phyloP scores from a whole-genome alignment of 176 grass and related monocot species.

The Bromus sterilis region DNA sequence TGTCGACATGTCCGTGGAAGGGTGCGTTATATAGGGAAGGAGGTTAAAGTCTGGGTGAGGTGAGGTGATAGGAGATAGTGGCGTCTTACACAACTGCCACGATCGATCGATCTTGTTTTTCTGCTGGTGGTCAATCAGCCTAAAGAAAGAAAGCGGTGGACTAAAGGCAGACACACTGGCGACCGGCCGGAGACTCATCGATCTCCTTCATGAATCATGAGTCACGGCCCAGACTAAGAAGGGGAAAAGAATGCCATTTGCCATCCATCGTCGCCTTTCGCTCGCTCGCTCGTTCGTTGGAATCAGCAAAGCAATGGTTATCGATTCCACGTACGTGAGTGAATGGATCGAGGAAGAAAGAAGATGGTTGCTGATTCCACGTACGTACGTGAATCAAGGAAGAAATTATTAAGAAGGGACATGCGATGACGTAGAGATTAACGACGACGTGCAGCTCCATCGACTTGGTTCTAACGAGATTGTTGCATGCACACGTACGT shows the following conservation, averaged over 20 bases:
- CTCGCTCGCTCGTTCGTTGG: too few species aligned
- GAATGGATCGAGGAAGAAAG: too few species aligned
- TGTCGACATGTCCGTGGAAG: not conserved
- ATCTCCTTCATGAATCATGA: not conserved
- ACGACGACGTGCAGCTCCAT: too few species aligned
- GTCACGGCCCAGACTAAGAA: not conserved
- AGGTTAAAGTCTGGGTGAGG: not conserved
- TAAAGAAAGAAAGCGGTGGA: not conserved
- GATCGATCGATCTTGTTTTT: not conserved
- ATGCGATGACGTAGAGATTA: too few species aligned
- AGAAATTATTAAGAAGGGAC: too few species aligned
- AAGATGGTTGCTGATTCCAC: too few species aligned
- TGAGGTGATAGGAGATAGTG: conserved; percentile 5
- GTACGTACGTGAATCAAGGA: too few species aligned
- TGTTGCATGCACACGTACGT: too few species aligned
- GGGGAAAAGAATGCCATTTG: not conserved
- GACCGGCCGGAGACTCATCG: not conserved
- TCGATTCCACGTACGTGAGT: too few species aligned
- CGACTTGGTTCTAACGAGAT: too few species aligned
- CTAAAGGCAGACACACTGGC: not conserved
- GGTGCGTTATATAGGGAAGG: conserved; percentile 16
- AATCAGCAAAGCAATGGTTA: too few species aligned
- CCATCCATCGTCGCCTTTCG: too few species aligned
- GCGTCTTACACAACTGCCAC: conserved; percentile 43
- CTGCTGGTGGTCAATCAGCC: not conserved